These are phyloP conservation scores for Metschnikowia dekortorum DNA, from an alignment of 805 yeast genomes.

Conservation along the genomic window DNA sequence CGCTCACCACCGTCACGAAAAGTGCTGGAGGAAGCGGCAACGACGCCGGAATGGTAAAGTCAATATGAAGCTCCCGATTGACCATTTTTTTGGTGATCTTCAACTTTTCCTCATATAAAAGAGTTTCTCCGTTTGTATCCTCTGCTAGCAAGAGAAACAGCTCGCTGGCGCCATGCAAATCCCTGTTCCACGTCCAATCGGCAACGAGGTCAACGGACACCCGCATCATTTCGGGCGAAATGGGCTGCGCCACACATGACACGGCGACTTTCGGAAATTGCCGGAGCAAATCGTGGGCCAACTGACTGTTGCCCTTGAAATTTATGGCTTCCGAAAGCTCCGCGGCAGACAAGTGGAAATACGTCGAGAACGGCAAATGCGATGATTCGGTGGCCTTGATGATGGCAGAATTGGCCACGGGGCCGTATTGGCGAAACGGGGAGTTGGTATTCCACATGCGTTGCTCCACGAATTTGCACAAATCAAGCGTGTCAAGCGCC, in stretches of 20 bases:
- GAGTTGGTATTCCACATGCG: slow-evolving; percentile 82
- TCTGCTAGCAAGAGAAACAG: slow-evolving; percentile 70
- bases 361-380: slow-evolving; percentile 76
- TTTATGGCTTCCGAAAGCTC: slow-evolving; percentile 81
- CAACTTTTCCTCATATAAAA: slow-evolving; percentile 57
- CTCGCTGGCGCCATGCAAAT: slow-evolving; percentile 61
- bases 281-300: slow-evolving; percentile 53
- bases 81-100: slow-evolving; percentile 47
- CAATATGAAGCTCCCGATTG: slow-evolving; percentile 53
- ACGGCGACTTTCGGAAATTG: slow-evolving; percentile 70
- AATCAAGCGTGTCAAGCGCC: slow-evolving; percentile 51
- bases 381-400: slow-evolving; percentile 74
- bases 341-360: slow-evolving; percentile 64
- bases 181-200: slow-evolving; percentile 71
- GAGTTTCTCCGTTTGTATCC: slow-evolving; percentile 75
- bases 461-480: slow-evolving; percentile 76
- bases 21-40: slow-evolving; percentile 53
- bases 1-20: slow-evolving; percentile 69
- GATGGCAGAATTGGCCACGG: slow-evolving; percentile 63
- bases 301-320: slow-evolving; percentile 60
- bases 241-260: slow-evolving; percentile 65
- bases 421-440: slow-evolving; percentile 78
- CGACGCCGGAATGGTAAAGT: slow-evolving; percentile 56
- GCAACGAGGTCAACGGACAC: slow-evolving; percentile 68
- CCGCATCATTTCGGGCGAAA: slow-evolving; percentile 63